Evolutionary conservation across 2,329 filamentous ascomycete species (phyloP).

Genomic region (Xylariomycetidae sp.): DNA sequence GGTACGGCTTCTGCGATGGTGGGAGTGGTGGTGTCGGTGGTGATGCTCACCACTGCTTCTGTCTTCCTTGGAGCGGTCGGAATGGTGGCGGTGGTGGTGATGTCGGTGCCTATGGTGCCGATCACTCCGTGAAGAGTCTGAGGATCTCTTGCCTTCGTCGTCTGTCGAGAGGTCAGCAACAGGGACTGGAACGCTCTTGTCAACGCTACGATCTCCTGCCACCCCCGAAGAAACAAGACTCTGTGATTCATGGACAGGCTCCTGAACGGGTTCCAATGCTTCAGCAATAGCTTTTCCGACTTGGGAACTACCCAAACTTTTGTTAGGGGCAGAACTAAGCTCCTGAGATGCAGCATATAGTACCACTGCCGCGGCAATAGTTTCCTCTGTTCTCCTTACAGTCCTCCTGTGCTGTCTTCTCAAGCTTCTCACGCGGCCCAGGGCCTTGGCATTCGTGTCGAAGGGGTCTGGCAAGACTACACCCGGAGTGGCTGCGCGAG

Average conservation of each 20-base stretch:
- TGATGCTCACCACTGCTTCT: constrained; percentile 22
- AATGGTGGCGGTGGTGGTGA: constrained; percentile 21
- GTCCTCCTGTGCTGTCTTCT: constrained; percentile 40
- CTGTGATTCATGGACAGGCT: constrained; percentile 17
- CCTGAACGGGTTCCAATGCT: constrained; percentile 11
- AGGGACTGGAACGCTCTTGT: constrained; percentile 37
- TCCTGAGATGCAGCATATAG: constrained; percentile 48
- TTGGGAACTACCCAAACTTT: constrained; percentile 10
- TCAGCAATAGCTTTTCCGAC: constrained; percentile 19
- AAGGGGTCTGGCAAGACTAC: constrained; percentile 40
- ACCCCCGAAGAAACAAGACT: constrained; percentile 18
- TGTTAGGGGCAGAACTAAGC: constrained; percentile 35
- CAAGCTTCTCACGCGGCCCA: constrained; percentile 38
- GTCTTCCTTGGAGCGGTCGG: constrained; percentile 16
- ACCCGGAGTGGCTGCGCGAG: constrained; percentile 41
- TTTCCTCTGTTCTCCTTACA: constrained; percentile 46
- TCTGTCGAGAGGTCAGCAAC: constrained; percentile 55
- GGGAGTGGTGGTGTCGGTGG: constrained; percentile 33
- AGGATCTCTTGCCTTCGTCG: constrained; percentile 38
- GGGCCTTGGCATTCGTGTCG: constrained; percentile 33
- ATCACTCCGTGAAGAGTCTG: constrained; percentile 28
- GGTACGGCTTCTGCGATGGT: constrained; percentile 22
- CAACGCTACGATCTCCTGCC: constrained; percentile 25
- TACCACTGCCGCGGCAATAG: constrained; percentile 49
- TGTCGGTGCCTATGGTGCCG: constrained; percentile 18